Percentiles rank a stretch among this genome's conserved stretches.
phyloP scores from a whole-genome alignment of 352 stramenopile genomes.

The Phytophthora citrophthora region DNA sequence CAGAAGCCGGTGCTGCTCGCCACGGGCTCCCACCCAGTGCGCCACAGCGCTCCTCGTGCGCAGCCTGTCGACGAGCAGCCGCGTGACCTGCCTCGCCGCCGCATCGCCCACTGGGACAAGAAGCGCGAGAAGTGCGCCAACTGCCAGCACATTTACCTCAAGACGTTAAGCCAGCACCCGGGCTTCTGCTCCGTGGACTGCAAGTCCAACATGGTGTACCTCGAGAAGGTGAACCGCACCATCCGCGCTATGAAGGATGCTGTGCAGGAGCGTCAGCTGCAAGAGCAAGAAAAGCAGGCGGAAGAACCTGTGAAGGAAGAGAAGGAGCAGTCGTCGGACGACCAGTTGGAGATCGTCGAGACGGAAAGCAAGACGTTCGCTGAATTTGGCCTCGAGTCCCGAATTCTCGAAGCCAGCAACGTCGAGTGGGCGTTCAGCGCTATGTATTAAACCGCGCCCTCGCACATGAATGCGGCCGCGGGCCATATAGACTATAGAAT shows the following conservation, averaged over 20 bases:
- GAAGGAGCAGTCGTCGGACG: constrained; percentile 4
- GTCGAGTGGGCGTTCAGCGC: constrained; percentile 83
- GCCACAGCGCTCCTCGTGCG: constrained; percentile 56
- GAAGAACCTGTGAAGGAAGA: constrained; percentile 11
- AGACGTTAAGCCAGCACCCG: constrained; percentile 72
- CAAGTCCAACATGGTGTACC: constrained; percentile 86
- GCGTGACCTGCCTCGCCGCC: constrained; percentile 30
- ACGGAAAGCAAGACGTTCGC: constrained; percentile 64
- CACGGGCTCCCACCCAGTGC: constrained; percentile 15
- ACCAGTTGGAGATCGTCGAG: constrained; percentile 24
- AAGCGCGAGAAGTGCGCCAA: constrained; percentile 88
- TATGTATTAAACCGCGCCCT: constrained; percentile 59
- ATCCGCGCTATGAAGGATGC: constrained; percentile 82
- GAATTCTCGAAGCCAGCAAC: constrained; percentile 60
- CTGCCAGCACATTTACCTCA: constrained; percentile 87
- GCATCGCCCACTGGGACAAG: constrained; percentile 83
- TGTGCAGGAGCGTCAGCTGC: constrained; percentile 56
- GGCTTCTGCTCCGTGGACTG: constrained; percentile 89
- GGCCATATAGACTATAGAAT: constrained; percentile 24
- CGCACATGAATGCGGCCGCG: constrained; percentile 20
- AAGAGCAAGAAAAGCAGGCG: constrained; percentile 21
- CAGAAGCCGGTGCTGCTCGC: constrained; percentile 31
- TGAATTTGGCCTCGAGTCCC: constrained; percentile 76
- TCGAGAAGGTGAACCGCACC: constrained; percentile 80
- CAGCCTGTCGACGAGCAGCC: constrained; percentile 47